phyloP scores from a whole-genome alignment of 2,329 filamentous ascomycete species.

The Herpotrichia juniperi region DNA sequence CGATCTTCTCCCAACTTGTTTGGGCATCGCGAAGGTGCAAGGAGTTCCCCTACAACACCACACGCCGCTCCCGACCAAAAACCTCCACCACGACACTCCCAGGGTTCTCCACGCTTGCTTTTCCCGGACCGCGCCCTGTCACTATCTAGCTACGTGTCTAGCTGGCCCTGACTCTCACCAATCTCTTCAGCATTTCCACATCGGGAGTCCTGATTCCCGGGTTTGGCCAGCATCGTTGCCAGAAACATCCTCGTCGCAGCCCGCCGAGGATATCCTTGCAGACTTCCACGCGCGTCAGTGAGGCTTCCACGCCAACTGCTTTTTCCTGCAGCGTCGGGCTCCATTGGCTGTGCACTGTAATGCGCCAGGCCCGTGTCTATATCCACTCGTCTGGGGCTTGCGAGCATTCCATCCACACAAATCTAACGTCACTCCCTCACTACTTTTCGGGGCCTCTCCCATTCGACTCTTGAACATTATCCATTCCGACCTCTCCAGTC shows the following conservation, averaged over 20 bases:
- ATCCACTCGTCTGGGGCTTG: constrained; percentile 41
- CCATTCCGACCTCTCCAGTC: constrained; percentile 12
- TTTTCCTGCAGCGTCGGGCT: constrained; percentile 39
- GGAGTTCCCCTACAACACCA: constrained; percentile 39
- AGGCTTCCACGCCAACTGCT: constrained; percentile 43
- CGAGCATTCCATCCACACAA: constrained; percentile 31
- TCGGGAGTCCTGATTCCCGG: constrained; percentile 43
- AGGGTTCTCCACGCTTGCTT: constrained; percentile 43
- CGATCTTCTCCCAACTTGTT: constrained; percentile 38
- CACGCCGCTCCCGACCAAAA: constrained; percentile 33
- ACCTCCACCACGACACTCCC: constrained; percentile 18
- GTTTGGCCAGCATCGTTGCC: constrained; percentile 28
- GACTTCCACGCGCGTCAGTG: constrained; percentile 34
- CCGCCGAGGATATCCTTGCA: constrained; percentile 46
- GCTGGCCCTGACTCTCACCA: constrained; percentile 16
- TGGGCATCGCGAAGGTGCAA: constrained; percentile 40
- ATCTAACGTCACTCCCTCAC: constrained; percentile 33
- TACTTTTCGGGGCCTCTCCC: constrained; percentile 8
- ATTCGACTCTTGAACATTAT: constrained; percentile 12
- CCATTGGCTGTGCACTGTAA: constrained; percentile 42
- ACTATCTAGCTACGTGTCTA: constrained; percentile 37
- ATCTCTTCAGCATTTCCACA: constrained; percentile 44
- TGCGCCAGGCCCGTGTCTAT: constrained; percentile 44
- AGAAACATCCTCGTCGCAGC: constrained; percentile 41
- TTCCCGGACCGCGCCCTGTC: constrained; percentile 37